Base-by-base conservation (phyloP, 2,329 filamentous ascomycete genomes). In the Fusarium ambrosium region DNA sequence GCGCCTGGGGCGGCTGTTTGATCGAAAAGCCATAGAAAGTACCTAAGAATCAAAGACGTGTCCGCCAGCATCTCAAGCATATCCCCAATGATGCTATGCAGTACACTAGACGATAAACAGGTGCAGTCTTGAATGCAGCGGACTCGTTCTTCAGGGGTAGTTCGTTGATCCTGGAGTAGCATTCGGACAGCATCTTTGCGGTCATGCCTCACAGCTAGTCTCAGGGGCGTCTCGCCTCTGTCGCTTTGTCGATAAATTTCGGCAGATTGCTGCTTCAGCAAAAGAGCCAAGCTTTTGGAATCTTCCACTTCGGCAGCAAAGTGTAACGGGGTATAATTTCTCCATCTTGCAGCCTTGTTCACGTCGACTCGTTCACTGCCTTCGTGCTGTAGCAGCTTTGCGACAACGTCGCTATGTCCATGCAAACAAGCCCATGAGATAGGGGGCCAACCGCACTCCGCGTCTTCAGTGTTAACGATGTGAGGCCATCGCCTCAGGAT, bases 361-460 rank as follows among this genome's bases (percentile, higher is more conserved):
- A 43, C 41, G 0, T 43, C 11, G 4, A 43, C 11, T 8, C 41
- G 41, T 8, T 22, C 41, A 22, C 41, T 43, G 6, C 41, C n/a
- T 22, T 43, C 3, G n/a, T 43, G 2, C 4, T 43, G n/a, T 43
- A 43, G 11, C 11, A 43, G 11, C 41, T 43, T 14, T 43, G 0
- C 6, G 3, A 43, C 41, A 43, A 43, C 1, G 3, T 22, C n/a
- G 41, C 41, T 22, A 2, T 8, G 11, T 1, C 41, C 41, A 43
- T 1, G 0, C n/a, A 0, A 0, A 43, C 41, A 43, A 22, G 41
- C 41, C 41, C 11, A 22, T 43, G 41, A 43, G 41, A 43, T 14
- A 22, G 41, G 41, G 14, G 6, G 11, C n/a, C 0, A 1, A 2
- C 3, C 3, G 6, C 1, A 2, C 41, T 1, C 0, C 41, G 3